phyloP scores from a whole-genome alignment of 306 rosid genomes.

The Vigna radiata region DNA sequence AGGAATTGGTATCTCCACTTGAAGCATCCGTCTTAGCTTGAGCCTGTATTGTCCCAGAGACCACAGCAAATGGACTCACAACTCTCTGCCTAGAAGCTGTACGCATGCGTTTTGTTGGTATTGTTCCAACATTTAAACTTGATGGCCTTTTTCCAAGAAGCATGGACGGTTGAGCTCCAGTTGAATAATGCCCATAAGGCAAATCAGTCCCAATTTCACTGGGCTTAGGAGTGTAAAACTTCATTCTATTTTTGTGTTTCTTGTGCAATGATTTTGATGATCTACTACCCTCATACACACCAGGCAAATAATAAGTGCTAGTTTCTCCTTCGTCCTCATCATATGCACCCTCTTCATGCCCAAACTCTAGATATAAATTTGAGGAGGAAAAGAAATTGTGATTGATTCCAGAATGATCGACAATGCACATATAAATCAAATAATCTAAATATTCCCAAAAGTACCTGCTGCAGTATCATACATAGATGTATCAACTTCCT shows the following conservation, averaged over 20 bases:
- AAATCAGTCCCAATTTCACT: constrained; percentile 76
- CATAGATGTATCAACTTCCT: constrained; percentile 85
- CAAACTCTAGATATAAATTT: constrained; percentile 56
- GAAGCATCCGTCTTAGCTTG: constrained; percentile 93
- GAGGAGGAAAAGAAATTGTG: constrained; percentile 19
- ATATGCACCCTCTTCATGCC: constrained; percentile 65
- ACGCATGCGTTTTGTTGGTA: constrained; percentile 88
- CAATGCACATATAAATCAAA: constrained; percentile 43
- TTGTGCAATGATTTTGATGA: constrained; percentile 63
- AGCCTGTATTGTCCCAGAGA: constrained; percentile 64
- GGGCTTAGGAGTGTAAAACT: constrained; percentile 58
- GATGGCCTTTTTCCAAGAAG: constrained; percentile 77
- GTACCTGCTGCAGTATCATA: constrained; percentile 82
- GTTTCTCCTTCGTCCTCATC: constrained; percentile 93
- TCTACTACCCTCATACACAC: constrained; percentile 68
- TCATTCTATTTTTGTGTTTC: constrained; percentile 62
- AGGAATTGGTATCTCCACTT: constrained; percentile 97
- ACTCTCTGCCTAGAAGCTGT: constrained; percentile 94
- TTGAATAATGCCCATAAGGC: constrained; percentile 62
- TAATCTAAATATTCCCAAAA: constrained; percentile 27
- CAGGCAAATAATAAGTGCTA: constrained; percentile 62
- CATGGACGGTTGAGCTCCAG: constrained; percentile 66
- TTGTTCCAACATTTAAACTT: constrained; percentile 76
- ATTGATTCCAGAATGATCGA: constrained; percentile 40
- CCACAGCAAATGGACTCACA: constrained; percentile 71